These are phyloP conservation scores for Pneumocystis sp. DNA, from an alignment of 1,139 yeast species.

Conservation along the genomic window DNA sequence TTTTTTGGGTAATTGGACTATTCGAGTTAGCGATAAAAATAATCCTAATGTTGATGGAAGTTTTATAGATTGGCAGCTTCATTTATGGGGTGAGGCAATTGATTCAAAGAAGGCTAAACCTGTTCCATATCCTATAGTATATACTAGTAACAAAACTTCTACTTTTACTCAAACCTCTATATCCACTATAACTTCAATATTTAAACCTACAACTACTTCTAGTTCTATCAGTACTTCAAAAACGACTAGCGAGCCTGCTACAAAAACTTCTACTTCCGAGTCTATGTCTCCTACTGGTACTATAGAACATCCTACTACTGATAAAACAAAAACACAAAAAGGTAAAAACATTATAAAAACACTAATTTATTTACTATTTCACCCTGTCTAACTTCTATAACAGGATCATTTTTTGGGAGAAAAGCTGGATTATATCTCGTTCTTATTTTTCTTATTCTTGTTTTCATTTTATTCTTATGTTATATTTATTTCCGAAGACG, in stretches of 20 bases:
- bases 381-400: neutral
- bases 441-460: neutral
- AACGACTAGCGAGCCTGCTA: neutral
- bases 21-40: slow-evolving; percentile 41
- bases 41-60: slow-evolving; percentile 12
- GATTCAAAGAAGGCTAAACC: neutral
- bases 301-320: neutral
- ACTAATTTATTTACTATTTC: no score
- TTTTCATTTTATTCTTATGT: neutral
- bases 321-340: no score
- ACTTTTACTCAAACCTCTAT: neutral
- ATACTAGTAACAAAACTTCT: neutral
- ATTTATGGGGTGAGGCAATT: neutral
- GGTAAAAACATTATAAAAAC: no score
- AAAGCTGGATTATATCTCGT: neutral
- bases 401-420: neutral
- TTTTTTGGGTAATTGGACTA: slow-evolving; percentile 70
- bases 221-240: neutral
- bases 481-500: neutral
- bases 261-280: neutral
- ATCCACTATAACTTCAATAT: neutral
- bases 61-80: neutral
- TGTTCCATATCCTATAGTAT: neutral
- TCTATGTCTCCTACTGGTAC: neutral
- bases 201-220: neutral